These are phyloP conservation scores for Suhomyces coccinellae DNA, from an alignment of 1,139 yeast species.

Conservation along the genomic window DNA sequence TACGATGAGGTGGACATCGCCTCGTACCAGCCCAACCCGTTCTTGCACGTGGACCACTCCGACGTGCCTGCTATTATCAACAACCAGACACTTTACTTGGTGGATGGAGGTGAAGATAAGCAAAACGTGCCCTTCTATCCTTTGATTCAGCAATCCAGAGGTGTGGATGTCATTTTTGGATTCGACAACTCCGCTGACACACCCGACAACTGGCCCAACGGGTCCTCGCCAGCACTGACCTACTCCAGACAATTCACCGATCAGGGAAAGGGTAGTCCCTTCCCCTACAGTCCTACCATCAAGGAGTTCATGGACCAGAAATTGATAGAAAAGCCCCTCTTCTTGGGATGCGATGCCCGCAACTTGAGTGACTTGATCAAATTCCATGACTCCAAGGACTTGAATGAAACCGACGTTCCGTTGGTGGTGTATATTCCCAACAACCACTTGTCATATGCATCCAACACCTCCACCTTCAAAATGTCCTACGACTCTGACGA, in stretches of 20 bases:
- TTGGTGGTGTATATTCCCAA: conserved; percentile 44
- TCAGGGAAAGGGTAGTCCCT: conserved; percentile 42
- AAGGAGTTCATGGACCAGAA: conserved; percentile 30
- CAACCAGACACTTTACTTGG: conserved; percentile 55
- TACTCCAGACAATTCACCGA: conserved; percentile 49
- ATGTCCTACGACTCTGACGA: conserved; percentile 41
- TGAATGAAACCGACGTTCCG: conserved; percentile 39
- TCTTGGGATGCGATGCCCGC: conserved; percentile 42
- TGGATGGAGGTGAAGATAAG: conserved; percentile 88
- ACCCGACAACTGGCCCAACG: conserved; percentile 69
- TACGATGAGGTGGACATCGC: conserved; percentile 40
- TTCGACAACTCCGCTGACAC: conserved; percentile 88
- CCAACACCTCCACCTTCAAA: conserved; percentile 43
- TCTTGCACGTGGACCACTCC: conserved; percentile 21
- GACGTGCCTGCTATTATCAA: conserved; percentile 24
- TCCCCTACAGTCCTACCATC: conserved; percentile 42
- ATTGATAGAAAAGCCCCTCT: conserved; percentile 35
- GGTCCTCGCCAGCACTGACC: conserved; percentile 62
- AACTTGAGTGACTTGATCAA: conserved; percentile 31
- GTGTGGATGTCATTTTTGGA: conserved; percentile 78
- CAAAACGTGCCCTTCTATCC: conserved; percentile 83
- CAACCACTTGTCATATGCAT: conserved; percentile 27
- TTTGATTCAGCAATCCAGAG: conserved; percentile 65
- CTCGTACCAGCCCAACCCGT: conserved; percentile 44
- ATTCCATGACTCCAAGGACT: conserved; percentile 28